Evolutionary conservation across 305 asterid species (phyloP), one percentile per base, ranked within the genome.

Genomic region (Nicotiana rustica): DNA sequence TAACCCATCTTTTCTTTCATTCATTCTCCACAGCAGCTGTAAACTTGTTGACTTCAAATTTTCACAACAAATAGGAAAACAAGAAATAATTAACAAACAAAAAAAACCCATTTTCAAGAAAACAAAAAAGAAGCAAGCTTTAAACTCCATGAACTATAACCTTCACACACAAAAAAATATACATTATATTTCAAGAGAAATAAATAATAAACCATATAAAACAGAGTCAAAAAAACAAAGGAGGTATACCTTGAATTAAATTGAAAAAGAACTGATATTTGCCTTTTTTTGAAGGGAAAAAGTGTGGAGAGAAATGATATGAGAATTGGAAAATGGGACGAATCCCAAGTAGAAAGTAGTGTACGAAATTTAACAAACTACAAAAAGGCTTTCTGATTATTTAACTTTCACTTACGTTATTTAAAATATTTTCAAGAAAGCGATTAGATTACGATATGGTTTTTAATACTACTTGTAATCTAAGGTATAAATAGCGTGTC

Each of bases 401-500:
- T 73, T 49, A 12, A 25, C 62, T 0, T 49, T 35, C 52, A 75
- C 17, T 4, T 44, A 2, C 21, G 6, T 21, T 47, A 47, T 18
- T 12, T 73, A 49, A 29, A 21, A 73, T 49, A 14, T 49, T 75
- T 52, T 75, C 79, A 75, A 49, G 79, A 75, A 75, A 75, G 52
- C 14, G 65, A 75, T 25, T 49, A 52, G 79, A 75, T 75, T 73
- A 47, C 79, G 79, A 73, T 73, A 73, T 47, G 36, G 9, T 12
- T 70, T 47, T 71, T 67, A 76, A 29, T 29, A 29, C 65, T 55
- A 29, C 47, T 55, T 76, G 80, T 31, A 76, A 76, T 76, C 80
- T 76, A 76, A 73, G 62, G 49, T 13, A 73, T 44, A 47, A 52
- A 76, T 76, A 15, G 49, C 47, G 25, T 29, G 80, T 76, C 80